Base-by-base conservation (phyloP, 345 rosid genomes). In the Salix purpurea region DNA sequence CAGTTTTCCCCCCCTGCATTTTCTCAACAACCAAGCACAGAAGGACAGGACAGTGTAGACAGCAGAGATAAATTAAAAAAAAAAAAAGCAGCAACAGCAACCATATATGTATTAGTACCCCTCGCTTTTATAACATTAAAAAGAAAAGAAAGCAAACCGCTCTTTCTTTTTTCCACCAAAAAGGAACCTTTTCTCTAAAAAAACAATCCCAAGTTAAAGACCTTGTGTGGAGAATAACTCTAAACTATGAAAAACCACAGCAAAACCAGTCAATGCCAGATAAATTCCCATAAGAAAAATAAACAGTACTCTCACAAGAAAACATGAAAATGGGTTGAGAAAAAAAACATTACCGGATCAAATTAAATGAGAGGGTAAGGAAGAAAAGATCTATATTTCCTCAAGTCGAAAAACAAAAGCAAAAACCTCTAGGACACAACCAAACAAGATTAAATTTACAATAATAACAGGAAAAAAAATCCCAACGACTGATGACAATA, bases 11-110 rank as follows among this genome's bases (percentile, higher is more conserved):
- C 75, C 36, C 72, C 44, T 68, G 4, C 70, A 56, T 74, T 83
- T 83, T 77, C 79, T 74, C 74, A 70, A 52, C 54, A 79, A 48
- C 69, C 78, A 79, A 70, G 76, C 76, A 68, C 69, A 75, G 26
- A 18, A 5, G 67, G 16, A 39, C 46, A 36, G 10, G 67, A 67
- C 30, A 44, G 67, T 14, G 39, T 0, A 54, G 11, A 50, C 7
- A 67, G 36, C 72, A 67, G 24, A 34, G 16, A 66, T n/a, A 65
- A 16, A 28, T 1, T 13, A 23, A 23, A 2, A 5, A 4, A 75
- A 75, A 24, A 4, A 52, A 37, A 9, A 52, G 10, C 36, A 34
- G 36, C 36, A 19, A 21, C 28, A 15, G 10, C 30, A 69, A 32
- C 7, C 2, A 52, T 52, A 11, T 2, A 52, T 14, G 64, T 58